phyloP scores from a whole-genome alignment of 805 yeast species.

The Starmerella kuoi region DNA sequence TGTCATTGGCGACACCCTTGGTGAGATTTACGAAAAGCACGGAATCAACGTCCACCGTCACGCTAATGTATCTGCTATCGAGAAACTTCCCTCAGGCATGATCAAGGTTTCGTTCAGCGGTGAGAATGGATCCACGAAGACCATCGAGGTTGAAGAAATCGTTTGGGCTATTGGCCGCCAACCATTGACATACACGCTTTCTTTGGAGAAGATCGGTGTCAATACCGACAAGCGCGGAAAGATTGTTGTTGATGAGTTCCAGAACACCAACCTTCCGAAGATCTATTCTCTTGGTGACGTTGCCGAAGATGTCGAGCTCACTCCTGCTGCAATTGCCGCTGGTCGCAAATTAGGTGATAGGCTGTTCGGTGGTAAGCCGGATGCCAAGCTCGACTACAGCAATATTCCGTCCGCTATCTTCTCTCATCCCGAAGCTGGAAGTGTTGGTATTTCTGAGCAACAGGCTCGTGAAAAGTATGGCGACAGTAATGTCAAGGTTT shows the following conservation, averaged over 20 bases:
- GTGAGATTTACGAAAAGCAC: constrained; percentile 64
- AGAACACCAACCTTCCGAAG: constrained; percentile 58
- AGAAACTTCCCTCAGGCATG: constrained; percentile 32
- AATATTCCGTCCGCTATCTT: constrained; percentile 94
- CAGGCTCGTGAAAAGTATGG: constrained; percentile 74
- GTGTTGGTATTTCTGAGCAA: constrained; percentile 74
- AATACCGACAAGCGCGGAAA: constrained; percentile 47
- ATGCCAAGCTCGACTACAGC: constrained; percentile 61
- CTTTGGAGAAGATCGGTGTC: constrained; percentile 66
- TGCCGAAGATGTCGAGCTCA: constrained; percentile 80
- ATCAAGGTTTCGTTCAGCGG: constrained; percentile 8
- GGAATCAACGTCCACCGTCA: constrained; percentile 74
- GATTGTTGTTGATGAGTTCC: constrained; percentile 75
- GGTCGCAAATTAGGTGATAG: constrained; percentile 91
- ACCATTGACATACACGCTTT: constrained; percentile 53
- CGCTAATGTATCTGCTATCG: constrained; percentile 39
- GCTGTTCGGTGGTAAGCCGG: constrained; percentile 67
- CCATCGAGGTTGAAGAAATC: constrained; percentile 56
- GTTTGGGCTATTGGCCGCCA: constrained; percentile 93
- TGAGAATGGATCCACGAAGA: constrained; percentile 20
- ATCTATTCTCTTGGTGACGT: constrained; percentile 89
- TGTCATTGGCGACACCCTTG: constrained; percentile 62
- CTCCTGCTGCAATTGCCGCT: constrained; percentile 98
- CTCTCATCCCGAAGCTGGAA: constrained; percentile 95
- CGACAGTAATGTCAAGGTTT: constrained; percentile 62